Evolutionary conservation across 805 yeast genomes (phyloP), one percentile per base, ranked within the genome.

Genomic region (Kodamaea kakaduensis): DNA sequence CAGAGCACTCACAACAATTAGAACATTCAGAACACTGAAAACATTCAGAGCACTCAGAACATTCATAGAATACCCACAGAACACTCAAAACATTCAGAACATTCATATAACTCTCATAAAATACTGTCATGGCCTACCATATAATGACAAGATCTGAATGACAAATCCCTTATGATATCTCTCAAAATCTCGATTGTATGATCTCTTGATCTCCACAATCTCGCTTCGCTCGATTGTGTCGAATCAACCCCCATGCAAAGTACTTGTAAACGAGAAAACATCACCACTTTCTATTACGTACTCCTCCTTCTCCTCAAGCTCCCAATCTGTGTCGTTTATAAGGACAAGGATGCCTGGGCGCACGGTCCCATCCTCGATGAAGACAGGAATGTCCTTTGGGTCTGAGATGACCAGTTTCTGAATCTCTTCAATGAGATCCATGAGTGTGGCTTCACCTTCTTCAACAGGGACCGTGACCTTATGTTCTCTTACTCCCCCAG

Each of bases 271-370:
- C 3, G 94, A 78, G 25, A 90, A 72, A 15, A 76, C 69, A 57
- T 90, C 98, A 9, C 84, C 81, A 31, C 73, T 61, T 56, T 85
- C 83, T 10, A 93, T 56, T n/a, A 69, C 77, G 51, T 88, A 88
- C 7, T 76, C 82, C 48, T 85, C 88, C 58, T 81, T 88, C 8
- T 87, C 97, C 56, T 88, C 95, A 9, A 90, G 61, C 52, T 90
- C 98, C 97, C 97, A 90, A 61, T 90, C 98, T 0, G 95, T 79
- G 54, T 90, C 97, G 52, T 90, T 90, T 43, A 90, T 83, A 37
- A 90, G 69, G 7, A 93, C 96, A 42, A 90, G 65, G 31, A 90
- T 86, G 2, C 98, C 98, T 0, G 97, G 96, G 33, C 97, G 77
- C 9, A 87, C 78, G 1, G 81, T 74, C 8, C 69, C 95, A 46